Evolutionary conservation across 495 filamentous ascomycete genomes (phyloP).

Genomic region (Penicillium coffeae): DNA sequence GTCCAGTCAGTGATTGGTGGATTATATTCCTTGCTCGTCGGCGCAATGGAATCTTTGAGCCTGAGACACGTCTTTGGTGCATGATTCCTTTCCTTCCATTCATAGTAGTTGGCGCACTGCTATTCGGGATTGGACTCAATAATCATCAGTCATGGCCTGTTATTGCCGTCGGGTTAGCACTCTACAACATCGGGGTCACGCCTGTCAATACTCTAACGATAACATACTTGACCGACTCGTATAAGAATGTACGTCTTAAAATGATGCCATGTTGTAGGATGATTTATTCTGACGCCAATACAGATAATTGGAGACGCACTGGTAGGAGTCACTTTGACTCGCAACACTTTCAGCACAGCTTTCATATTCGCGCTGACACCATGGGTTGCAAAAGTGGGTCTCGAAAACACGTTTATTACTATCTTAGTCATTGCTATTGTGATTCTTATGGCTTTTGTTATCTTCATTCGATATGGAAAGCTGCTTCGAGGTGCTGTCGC

Average conservation of each 20-base stretch:
- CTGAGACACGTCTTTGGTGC: slow-evolving; percentile 34
- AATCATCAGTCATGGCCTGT: slow-evolving; percentile 29
- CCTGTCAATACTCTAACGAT: slow-evolving; percentile 26
- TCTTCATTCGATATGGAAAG: not conserved
- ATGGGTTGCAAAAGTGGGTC: slow-evolving; percentile 18
- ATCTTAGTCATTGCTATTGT: not conserved
- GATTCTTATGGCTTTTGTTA: not conserved
- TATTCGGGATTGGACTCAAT: slow-evolving; percentile 31
- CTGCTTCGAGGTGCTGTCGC: not conserved
- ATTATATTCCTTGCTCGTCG: slow-evolving; percentile 24
- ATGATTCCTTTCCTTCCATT: slow-evolving; percentile 19
- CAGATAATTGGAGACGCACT: slow-evolving; percentile 34
- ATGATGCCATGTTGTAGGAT: not conserved
- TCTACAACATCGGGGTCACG: slow-evolving; percentile 22
- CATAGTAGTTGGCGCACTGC: slow-evolving; percentile 25
- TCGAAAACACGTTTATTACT: not conserved
- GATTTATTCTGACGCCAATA: not conserved
- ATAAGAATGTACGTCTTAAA: slow-evolving; percentile 25
- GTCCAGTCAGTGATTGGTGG: slow-evolving; percentile 33
- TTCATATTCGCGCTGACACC: slow-evolving; percentile 33
- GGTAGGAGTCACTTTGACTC: slow-evolving; percentile 30
- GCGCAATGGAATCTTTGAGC: slow-evolving; percentile 34
- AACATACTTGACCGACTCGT: slow-evolving; percentile 34
- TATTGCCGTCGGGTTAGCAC: slow-evolving; percentile 22
- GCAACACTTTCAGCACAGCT: slow-evolving; percentile 25